These are phyloP conservation scores for Candida jianshihensis DNA, from an alignment of 805 yeast species.

Conservation along the genomic window DNA sequence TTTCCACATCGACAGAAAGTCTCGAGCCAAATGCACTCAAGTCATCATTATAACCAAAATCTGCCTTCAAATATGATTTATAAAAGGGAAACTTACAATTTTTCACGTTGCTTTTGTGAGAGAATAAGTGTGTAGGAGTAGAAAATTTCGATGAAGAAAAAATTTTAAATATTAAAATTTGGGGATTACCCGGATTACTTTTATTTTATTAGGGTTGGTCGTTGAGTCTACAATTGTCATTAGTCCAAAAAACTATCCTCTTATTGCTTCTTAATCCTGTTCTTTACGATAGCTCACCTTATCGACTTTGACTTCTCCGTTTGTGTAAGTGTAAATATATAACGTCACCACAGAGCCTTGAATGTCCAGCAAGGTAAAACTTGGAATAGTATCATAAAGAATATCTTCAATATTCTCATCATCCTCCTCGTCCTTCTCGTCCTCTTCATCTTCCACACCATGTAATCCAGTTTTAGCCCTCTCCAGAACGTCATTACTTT, in stretches of 20 bases:
- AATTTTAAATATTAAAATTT: too few species aligned
- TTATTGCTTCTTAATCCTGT: constrained; percentile 7
- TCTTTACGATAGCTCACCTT: constrained; percentile 65
- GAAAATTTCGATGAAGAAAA: not conserved
- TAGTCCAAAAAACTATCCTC: not conserved
- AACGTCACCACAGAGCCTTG: constrained; percentile 71
- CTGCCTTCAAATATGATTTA: not conserved
- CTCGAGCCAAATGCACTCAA: constrained; percentile 99
- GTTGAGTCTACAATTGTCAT: too few species aligned
- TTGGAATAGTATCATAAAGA: constrained; percentile 44
- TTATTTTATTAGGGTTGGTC: too few species aligned
- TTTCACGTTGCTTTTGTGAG: too few species aligned
- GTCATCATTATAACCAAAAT: constrained; percentile 14
- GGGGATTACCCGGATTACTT: too few species aligned
- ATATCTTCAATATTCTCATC: constrained; percentile 19
- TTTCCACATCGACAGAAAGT: constrained; percentile 94
- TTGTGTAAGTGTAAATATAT: constrained; percentile 75
- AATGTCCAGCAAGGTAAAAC: constrained; percentile 85
- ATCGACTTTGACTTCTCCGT: constrained; percentile 85
- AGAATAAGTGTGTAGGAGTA: not conserved
- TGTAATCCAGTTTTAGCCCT: too few species aligned
- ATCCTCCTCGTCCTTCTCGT: constrained; percentile 16
- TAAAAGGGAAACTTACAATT: not conserved
- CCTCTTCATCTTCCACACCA: constrained; percentile 12
- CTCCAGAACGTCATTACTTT: too few species aligned